Evolutionary conservation across 192 early-diverging fungal species (phyloP), one percentile per base, ranked within the genome.

Genomic region (Mortierella claussenii): DNA sequence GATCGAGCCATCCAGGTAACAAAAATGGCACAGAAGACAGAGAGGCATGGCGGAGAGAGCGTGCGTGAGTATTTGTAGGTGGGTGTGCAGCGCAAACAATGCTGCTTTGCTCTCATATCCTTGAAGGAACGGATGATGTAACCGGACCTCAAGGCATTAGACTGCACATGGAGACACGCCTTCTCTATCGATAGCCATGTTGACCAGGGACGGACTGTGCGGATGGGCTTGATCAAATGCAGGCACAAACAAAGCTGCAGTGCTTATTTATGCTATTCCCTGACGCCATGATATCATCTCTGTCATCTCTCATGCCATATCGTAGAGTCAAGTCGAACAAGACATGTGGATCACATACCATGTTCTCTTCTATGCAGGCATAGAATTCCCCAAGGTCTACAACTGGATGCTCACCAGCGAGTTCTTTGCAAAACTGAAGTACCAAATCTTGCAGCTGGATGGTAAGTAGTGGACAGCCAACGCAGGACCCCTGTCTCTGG

Each of bases 261-360:
- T n/a, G n/a, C n/a, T n/a, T n/a, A n/a, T n/a, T n/a, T n/a, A n/a
- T n/a, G n/a, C n/a, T n/a, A n/a, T n/a, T n/a, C n/a, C n/a, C 47
- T 49, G 12, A 26, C 47, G 6, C 47, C 17, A 4, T n/a, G 15
- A 21, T 17, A 17, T 21, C 21, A 6, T 5, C 4, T 46, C 17
- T 7, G 15, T 46, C 4, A 20, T 46, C 5, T 46, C 6, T 46
- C 21, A 46, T 46, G 15, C 6, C 21, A 20, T 15, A 6, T 46
- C 6, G 33, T 62, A 76, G 73, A 61, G 61, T 10, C 51, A 52
- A 12, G 55, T 70, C 17, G 57, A 54, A 5, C 40, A 67, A 34
- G 83, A 85, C 42, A 69, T 88, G 33, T 71, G 66, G 13, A 55
- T 88, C 11, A 68, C 75, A 27, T 88, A 85, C 46, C 56, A 75